phyloP scores from a whole-genome alignment of 1,284 basidiomycete genomes.

The Heterobasidion irregulare region DNA sequence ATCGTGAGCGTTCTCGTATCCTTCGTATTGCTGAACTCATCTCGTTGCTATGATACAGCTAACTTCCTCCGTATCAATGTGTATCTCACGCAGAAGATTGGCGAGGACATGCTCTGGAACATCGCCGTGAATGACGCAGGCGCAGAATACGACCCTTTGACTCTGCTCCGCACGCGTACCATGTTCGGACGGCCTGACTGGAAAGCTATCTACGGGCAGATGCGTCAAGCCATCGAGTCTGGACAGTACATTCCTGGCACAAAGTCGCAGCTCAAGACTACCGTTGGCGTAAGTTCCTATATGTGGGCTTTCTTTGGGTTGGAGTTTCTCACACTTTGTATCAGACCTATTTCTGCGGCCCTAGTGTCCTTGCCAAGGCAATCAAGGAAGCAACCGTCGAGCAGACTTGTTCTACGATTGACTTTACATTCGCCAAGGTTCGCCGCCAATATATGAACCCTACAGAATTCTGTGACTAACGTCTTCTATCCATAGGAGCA shows the following conservation, averaged over 20 bases:
- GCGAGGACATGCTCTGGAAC: slow-evolving; percentile 83
- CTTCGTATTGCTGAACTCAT: background rate
- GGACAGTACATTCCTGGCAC: slow-evolving; percentile 75
- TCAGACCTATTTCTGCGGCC: slow-evolving; percentile 83
- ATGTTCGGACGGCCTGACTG: slow-evolving; percentile 87
- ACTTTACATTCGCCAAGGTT: slow-evolving; percentile 79
- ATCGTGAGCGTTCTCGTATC: slow-evolving; percentile 45
- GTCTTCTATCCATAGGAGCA: slow-evolving; percentile 38
- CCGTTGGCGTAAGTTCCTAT: slow-evolving; percentile 58
- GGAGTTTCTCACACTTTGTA: slow-evolving; percentile 6
- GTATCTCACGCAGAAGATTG: slow-evolving; percentile 82
- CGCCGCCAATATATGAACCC: slow-evolving; percentile 5
- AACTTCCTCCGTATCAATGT: slow-evolving; percentile 87
- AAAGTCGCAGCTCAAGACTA: slow-evolving; percentile 71
- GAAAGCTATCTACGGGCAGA: slow-evolving; percentile 66
- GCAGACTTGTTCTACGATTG: slow-evolving; percentile 44
- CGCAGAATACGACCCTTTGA: slow-evolving; percentile 77
- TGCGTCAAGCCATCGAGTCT: slow-evolving; percentile 67
- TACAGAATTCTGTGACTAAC: background rate
- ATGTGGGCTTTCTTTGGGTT: background rate
- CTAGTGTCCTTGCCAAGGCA: slow-evolving; percentile 59
- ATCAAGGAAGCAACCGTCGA: slow-evolving; percentile 63
- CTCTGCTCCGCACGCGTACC: slow-evolving; percentile 75
- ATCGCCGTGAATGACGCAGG: slow-evolving; percentile 83
- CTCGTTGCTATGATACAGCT: slow-evolving; percentile 32